A percentile compares a stretch with the other conserved stretches of the same genome.
These are phyloP conservation scores for Pseudocercospora fijiensis DNA, from an alignment of 2,329 filamentous ascomycete species.

Conservation along the genomic window DNA sequence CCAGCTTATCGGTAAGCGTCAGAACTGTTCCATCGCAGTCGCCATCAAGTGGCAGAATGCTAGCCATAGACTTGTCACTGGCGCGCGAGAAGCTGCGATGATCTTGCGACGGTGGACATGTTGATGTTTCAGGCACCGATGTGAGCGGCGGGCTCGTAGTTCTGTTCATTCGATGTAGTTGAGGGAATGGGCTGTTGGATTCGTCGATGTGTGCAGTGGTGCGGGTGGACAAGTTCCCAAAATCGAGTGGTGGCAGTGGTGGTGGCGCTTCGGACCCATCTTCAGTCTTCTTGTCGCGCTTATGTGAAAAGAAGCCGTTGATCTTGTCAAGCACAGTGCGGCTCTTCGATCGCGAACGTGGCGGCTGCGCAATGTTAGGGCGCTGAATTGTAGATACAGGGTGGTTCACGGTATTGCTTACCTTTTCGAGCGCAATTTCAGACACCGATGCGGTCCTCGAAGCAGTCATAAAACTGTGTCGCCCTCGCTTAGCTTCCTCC, in stretches of 20 bases:
- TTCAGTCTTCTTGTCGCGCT: slow-evolving; percentile 29
- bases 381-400: background rate
- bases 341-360: slow-evolving; percentile 33
- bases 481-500: slow-evolving; percentile 13
- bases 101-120: background rate
- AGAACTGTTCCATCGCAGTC: slow-evolving; percentile 4
- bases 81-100: slow-evolving; percentile 3
- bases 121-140: background rate
- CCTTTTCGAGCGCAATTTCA: background rate
- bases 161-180: background rate
- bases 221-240: background rate
- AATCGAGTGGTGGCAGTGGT: background rate
- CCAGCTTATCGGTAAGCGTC: slow-evolving; percentile 15
- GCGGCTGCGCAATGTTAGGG: slow-evolving; percentile 7
- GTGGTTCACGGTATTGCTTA: background rate
- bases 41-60: background rate
- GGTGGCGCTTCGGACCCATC: background rate
- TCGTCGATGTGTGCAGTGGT: background rate
- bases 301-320: slow-evolving; percentile 32
- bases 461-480: slow-evolving; percentile 8
- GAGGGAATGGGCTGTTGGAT: background rate
- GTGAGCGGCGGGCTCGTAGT: background rate
- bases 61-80: slow-evolving; percentile 7
- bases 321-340: slow-evolving; percentile 34
- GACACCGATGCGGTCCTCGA: background rate